A percentile compares a stretch with the other conserved stretches of the same genome.
Conservation (phyloP, 2,329 filamentous ascomycete species). For the Penicillium palitans region DNA sequence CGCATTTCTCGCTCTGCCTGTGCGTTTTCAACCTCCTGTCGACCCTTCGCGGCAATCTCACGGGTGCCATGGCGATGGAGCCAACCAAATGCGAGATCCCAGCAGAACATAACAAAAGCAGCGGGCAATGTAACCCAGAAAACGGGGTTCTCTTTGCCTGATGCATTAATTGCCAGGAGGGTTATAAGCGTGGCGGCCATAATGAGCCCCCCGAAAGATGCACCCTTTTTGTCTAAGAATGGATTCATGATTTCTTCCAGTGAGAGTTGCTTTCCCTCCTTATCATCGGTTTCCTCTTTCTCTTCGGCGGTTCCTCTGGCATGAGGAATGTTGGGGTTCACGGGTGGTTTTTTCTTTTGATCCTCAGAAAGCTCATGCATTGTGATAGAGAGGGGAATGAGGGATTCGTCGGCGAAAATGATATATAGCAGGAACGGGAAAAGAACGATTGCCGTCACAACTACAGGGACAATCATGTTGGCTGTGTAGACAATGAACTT, state of each 20-base stretch:
- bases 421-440: slow-evolving; percentile 71
- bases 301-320: slow-evolving; percentile 58
- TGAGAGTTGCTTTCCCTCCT: slow-evolving; percentile 57
- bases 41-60: slow-evolving; percentile 59
- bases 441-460: slow-evolving; percentile 66
- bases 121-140: slow-evolving; percentile 70
- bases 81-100: slow-evolving; percentile 67
- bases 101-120: slow-evolving; percentile 67
- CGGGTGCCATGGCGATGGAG: slow-evolving; percentile 62
- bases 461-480: slow-evolving; percentile 73
- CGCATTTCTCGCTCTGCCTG: slow-evolving; percentile 45
- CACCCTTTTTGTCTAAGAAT: slow-evolving; percentile 67
- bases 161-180: slow-evolving; percentile 65
- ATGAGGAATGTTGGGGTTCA: slow-evolving; percentile 72
- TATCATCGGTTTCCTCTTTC: slow-evolving; percentile 51
- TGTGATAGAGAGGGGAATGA: slow-evolving; percentile 66
- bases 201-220: slow-evolving; percentile 62
- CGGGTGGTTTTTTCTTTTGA: slow-evolving; percentile 56
- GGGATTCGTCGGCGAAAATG: slow-evolving; percentile 62
- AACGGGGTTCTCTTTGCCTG: slow-evolving; percentile 57
- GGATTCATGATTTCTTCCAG: slow-evolving; percentile 76
- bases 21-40: slow-evolving; percentile 50
- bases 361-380: slow-evolving; percentile 67
- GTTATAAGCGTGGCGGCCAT: slow-evolving; percentile 69
- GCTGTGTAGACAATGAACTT: slow-evolving; percentile 72